phyloP scores from a whole-genome alignment of 2,329 filamentous ascomycete species.

The Xylariaceae sp. region DNA sequence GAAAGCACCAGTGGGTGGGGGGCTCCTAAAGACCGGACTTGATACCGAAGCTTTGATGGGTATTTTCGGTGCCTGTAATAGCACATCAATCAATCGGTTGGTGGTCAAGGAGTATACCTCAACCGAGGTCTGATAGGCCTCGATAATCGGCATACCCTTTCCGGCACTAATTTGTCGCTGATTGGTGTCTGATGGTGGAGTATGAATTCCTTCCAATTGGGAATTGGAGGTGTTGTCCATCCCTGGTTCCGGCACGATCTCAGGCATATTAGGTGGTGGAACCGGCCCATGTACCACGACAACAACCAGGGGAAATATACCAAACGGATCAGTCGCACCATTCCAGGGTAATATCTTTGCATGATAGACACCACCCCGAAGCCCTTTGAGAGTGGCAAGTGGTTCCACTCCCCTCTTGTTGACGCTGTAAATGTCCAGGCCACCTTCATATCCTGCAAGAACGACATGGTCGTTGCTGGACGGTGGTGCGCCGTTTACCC shows the following conservation, averaged over 20 bases:
- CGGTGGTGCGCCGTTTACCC: slow-evolving; percentile 35
- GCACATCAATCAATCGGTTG: slow-evolving; percentile 64
- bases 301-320: slow-evolving; percentile 68
- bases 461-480: slow-evolving; percentile 59
- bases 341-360: slow-evolving; percentile 79
- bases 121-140: slow-evolving; percentile 78
- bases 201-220: slow-evolving; percentile 40
- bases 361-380: slow-evolving; percentile 73
- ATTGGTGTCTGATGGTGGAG: slow-evolving; percentile 39
- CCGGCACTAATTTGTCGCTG: slow-evolving; percentile 37
- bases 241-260: slow-evolving; percentile 35
- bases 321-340: slow-evolving; percentile 48
- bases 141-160: slow-evolving; percentile 41
- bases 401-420: slow-evolving; percentile 67
- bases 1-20: slow-evolving; percentile 67
- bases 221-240: slow-evolving; percentile 39
- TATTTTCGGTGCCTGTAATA: slow-evolving; percentile 66
- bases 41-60: slow-evolving; percentile 55
- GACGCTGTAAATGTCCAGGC: slow-evolving; percentile 70
- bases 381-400: slow-evolving; percentile 66
- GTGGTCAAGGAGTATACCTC: slow-evolving; percentile 82
- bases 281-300: slow-evolving; percentile 76
- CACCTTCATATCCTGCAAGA: slow-evolving; percentile 75
- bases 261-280: slow-evolving; percentile 41
- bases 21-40: slow-evolving; percentile 63